phyloP scores from a whole-genome alignment of 2,329 filamentous ascomycete species.

The Alternaria dauci region DNA sequence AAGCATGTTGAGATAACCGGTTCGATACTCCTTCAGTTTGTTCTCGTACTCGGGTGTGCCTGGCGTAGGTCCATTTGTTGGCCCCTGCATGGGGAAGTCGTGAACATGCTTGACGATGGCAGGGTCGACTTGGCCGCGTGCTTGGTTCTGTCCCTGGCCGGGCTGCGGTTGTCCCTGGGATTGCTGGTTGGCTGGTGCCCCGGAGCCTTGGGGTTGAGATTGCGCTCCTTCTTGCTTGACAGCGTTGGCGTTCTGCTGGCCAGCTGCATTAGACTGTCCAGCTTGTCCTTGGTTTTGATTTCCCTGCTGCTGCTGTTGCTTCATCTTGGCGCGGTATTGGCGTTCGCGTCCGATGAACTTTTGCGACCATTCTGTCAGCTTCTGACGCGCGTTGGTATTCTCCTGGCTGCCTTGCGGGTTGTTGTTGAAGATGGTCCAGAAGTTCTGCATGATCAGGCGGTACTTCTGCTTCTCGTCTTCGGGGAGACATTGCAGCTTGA shows the following conservation, averaged over 20 bases:
- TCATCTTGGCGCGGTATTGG: conserved; percentile 54
- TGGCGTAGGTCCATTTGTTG: conserved; percentile 33
- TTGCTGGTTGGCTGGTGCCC: conserved; percentile 16
- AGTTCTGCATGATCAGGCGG: conserved; percentile 60
- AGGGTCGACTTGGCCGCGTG: conserved; percentile 31
- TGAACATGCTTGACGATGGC: conserved; percentile 51
- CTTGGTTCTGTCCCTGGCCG: conserved; percentile 18
- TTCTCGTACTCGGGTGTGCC: conserved; percentile 49
- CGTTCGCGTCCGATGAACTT: conserved; percentile 60
- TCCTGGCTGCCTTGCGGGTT: conserved; percentile 59
- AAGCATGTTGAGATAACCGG: conserved; percentile 47
- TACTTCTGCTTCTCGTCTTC: conserved; percentile 65
- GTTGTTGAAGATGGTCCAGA: conserved; percentile 63
- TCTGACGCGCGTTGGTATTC: conserved; percentile 60
- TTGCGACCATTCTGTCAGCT: conserved; percentile 60
- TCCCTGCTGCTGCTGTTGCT: conserved; percentile 29
- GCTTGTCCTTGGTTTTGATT: conserved; percentile 32
- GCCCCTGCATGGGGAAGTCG: conserved; percentile 45
- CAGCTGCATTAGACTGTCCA: conserved; percentile 35
- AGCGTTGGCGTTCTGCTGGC: conserved; percentile 43
- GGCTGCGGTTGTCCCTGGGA: conserved; percentile 23
- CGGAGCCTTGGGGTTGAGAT: conserved; percentile 14
- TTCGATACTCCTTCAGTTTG: conserved; percentile 48
- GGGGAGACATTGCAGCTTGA: conserved; percentile 53
- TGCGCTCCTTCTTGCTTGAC: conserved; percentile 31